phyloP scores from a whole-genome alignment of 1,139 yeast species.

The Magnusiomyces ingens region DNA sequence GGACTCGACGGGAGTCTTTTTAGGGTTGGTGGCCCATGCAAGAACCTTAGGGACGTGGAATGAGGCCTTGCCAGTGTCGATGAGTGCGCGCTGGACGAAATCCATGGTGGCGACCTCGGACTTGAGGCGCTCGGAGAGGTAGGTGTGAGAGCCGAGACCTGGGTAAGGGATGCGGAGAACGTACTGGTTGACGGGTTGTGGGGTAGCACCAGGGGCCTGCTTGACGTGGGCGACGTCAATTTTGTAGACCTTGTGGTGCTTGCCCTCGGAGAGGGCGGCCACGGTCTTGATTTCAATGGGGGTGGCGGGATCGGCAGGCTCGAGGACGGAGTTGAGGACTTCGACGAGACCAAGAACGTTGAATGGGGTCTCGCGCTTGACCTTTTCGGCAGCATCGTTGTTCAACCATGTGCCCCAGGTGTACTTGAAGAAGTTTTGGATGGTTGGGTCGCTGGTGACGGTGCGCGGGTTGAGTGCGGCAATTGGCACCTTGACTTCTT shows the following conservation, averaged over 20 bases:
- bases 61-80: constrained; percentile 32
- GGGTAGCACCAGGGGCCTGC: constrained; percentile 33
- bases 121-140: constrained; percentile 60
- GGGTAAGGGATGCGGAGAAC: constrained; percentile 78
- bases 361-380: constrained; percentile 72
- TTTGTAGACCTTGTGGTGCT: constrained; percentile 81
- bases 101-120: constrained; percentile 94
- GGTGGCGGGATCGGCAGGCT: constrained; percentile 24
- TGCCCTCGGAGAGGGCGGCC: constrained; percentile 86
- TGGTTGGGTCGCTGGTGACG: constrained; percentile 62
- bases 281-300: constrained; percentile 55
- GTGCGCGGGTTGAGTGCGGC: constrained; percentile 19
- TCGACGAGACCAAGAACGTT: constrained; percentile 64
- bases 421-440: constrained; percentile 74
- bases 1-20: constrained; percentile 51
- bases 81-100: constrained; percentile 46
- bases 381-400: constrained; percentile 67
- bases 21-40: constrained; percentile 57
- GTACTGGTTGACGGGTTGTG: constrained; percentile 31
- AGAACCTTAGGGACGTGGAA: constrained; percentile 58
- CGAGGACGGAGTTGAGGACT: constrained; percentile 28
- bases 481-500: constrained; percentile 14
- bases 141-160: constrained; percentile 50
- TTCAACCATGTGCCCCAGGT: constrained; percentile 94
- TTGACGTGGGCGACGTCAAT: constrained; percentile 51